A percentile compares a stretch with the other conserved stretches of the same genome.
These are phyloP conservation scores for Oehlia diaphana DNA, from an alignment of 192 early-diverging fungal species.

Conservation along the genomic window DNA sequence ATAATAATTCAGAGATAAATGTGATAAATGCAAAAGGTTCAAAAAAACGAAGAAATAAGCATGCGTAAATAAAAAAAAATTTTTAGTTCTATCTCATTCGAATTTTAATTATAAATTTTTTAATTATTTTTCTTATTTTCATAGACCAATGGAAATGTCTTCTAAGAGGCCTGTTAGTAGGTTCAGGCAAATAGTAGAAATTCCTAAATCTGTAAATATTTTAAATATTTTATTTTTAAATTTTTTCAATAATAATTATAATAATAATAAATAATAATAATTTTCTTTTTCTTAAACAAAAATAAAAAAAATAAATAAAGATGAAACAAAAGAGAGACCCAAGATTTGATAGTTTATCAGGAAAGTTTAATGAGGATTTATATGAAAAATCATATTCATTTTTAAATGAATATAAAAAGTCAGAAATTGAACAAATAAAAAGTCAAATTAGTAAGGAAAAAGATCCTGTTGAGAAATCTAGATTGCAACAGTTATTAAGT, in stretches of 20 bases:
- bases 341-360: conserved; percentile 87
- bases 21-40: background rate
- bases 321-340: conserved; percentile 83
- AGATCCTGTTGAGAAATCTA: conserved; percentile 56
- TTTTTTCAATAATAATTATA: background rate
- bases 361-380: conserved; percentile 87
- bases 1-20: background rate
- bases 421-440: conserved; percentile 72
- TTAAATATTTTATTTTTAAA: background rate
- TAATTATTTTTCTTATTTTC: conserved; percentile 17
- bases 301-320: background rate
- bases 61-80: background rate
- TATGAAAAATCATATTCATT: conserved; percentile 93
- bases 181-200: conserved; percentile 68
- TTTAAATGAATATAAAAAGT: conserved; percentile 73
- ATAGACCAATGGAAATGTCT: conserved; percentile 74
- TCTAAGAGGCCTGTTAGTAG: conserved; percentile 75
- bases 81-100: background rate
- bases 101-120: background rate
- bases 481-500: conserved; percentile 60
- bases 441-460: conserved; percentile 66
- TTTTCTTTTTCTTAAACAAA: background rate
- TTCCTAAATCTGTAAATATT: conserved; percentile 46
- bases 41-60: background rate
- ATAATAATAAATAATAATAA: background rate